Evolutionary conservation across 768 basidiomycete genomes (phyloP).

Genomic region (Lentinus brumalis): DNA sequence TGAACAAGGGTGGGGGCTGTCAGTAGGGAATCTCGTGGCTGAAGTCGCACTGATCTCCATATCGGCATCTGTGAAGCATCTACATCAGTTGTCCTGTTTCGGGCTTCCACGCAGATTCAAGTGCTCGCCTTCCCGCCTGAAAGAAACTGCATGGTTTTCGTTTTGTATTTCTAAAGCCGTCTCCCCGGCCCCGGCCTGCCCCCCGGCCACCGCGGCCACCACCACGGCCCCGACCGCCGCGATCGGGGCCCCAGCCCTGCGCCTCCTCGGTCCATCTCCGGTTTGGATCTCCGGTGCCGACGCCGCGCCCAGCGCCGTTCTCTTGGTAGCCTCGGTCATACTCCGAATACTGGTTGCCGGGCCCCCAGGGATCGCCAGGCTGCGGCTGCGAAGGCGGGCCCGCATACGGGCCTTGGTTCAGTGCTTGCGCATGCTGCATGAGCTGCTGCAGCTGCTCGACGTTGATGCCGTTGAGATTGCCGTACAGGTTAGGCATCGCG

Average conservation of each 20-base stretch:
- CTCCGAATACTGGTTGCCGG: slow-evolving; percentile 18
- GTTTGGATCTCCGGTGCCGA: slow-evolving; percentile 18
- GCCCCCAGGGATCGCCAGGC: slow-evolving; percentile 15
- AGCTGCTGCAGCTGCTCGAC: slow-evolving; percentile 68
- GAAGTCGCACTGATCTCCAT: slow-evolving; percentile 87
- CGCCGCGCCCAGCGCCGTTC: slow-evolving; percentile 18
- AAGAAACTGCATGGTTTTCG: slow-evolving; percentile 90
- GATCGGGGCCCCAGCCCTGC: not conserved
- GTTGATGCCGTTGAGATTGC: slow-evolving; percentile 47
- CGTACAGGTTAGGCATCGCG: slow-evolving; percentile 36
- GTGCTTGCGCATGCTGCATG: slow-evolving; percentile 45
- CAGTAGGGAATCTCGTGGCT: slow-evolving; percentile 54
- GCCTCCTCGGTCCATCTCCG: slow-evolving; percentile 43
- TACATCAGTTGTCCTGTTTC: slow-evolving; percentile 40
- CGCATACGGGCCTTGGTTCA: slow-evolving; percentile 21
- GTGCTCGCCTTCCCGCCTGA: slow-evolving; percentile 91
- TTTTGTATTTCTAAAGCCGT: slow-evolving; percentile 77
- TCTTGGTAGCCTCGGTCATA: slow-evolving; percentile 26
- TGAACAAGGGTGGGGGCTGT: no score
- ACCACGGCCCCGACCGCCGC: slow-evolving; percentile 43
- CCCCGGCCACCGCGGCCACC: slow-evolving; percentile 54
- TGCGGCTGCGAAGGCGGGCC: slow-evolving; percentile 18
- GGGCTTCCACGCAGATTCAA: slow-evolving; percentile 37
- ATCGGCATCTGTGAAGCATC: slow-evolving; percentile 75
- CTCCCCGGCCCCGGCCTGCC: slow-evolving; percentile 62